Percentiles rank a stretch among this genome's conserved stretches.
These are phyloP conservation scores for Myxozyma vanderwaltii DNA, from an alignment of 805 yeast genomes.

Conservation along the genomic window DNA sequence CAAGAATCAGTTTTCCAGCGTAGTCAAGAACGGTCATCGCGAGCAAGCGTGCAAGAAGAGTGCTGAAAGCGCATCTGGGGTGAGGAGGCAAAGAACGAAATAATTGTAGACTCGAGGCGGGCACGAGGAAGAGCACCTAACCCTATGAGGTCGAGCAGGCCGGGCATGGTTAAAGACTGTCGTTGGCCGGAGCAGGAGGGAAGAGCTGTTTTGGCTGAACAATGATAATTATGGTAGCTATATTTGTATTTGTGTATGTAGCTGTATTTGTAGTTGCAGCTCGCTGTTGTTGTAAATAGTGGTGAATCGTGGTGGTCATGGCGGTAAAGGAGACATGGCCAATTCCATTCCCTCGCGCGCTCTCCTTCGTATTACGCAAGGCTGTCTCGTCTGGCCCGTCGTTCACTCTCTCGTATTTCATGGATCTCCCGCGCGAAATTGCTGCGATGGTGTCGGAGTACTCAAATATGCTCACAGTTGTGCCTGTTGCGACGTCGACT, in stretches of 20 bases:
- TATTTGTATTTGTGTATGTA: too few relatives aligned
- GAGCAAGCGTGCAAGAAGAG: not conserved
- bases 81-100: not conserved
- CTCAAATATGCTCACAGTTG: slow-evolving; percentile 11
- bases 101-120: not conserved
- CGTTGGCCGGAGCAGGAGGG: not conserved
- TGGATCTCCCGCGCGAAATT: not conserved
- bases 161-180: not conserved
- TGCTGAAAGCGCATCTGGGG: not conserved
- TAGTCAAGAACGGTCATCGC: slow-evolving; percentile 56
- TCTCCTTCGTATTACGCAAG: too few relatives aligned
- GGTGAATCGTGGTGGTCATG: too few relatives aligned
- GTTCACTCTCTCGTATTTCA: too few relatives aligned
- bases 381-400: too few relatives aligned
- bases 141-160: not conserved
- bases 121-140: not conserved
- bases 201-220: too few relatives aligned
- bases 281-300: too few relatives aligned
- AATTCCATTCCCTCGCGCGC: too few relatives aligned
- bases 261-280: too few relatives aligned
- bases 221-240: too few relatives aligned
- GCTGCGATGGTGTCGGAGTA: slow-evolving; percentile 12
- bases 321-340: too few relatives aligned
- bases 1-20: slow-evolving; percentile 78
- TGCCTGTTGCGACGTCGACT: not conserved